phyloP scores from a whole-genome alignment of 2,329 filamentous ascomycete genomes.

The Hymenoscyphus fraxineus region DNA sequence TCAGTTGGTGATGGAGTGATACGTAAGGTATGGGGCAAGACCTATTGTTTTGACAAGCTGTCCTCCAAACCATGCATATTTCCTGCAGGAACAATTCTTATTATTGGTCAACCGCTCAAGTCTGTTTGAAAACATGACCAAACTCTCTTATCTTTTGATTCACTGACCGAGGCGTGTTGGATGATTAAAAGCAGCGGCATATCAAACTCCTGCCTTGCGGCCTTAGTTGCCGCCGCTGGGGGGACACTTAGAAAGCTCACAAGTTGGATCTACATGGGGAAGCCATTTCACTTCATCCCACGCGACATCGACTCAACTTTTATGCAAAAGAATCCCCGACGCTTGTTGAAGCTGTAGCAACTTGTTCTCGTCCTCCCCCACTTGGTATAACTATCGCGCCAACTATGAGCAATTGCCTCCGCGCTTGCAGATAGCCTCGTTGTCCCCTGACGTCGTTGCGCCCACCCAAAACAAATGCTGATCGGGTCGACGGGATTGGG shows the following conservation, averaged over 20 bases:
- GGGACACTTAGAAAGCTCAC: background rate
- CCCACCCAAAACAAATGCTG: slow-evolving; percentile 24
- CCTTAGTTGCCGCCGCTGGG: background rate
- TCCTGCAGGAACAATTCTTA: background rate
- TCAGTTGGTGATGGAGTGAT: no score
- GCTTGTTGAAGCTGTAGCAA: slow-evolving; percentile 12
- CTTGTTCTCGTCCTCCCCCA: background rate
- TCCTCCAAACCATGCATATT: background rate
- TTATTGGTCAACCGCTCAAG: background rate
- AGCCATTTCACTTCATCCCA: background rate
- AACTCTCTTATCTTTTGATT: background rate
- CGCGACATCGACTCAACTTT: background rate
- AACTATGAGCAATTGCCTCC: slow-evolving; percentile 20
- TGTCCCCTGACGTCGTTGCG: slow-evolving; percentile 21
- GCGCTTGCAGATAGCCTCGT: slow-evolving; percentile 20
- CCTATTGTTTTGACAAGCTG: no score
- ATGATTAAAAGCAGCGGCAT: slow-evolving; percentile 1
- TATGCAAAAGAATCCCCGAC: background rate
- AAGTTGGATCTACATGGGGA: background rate
- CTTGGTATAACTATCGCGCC: background rate
- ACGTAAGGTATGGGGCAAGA: no score
- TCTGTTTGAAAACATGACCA: background rate
- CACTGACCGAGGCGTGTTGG: background rate
- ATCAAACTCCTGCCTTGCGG: slow-evolving; percentile 4
- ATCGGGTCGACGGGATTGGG: slow-evolving; percentile 12